These are phyloP conservation scores for Pseudozyma tsukubaensis DNA, from an alignment of 1,284 basidiomycete species.

Conservation along the genomic window DNA sequence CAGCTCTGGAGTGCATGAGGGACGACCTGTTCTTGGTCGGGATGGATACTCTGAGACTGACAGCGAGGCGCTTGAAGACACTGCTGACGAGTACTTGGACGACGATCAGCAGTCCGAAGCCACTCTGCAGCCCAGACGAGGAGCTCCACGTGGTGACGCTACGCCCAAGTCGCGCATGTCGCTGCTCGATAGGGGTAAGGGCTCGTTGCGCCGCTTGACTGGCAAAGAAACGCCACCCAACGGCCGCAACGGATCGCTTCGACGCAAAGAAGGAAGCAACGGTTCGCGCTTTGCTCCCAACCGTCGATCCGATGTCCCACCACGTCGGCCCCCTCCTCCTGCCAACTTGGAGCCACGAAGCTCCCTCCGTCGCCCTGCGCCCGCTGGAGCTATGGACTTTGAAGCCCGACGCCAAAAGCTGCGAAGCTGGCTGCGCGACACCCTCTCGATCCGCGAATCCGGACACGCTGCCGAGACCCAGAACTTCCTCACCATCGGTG, in stretches of 20 bases:
- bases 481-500: conserved; percentile 59
- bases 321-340: conserved; percentile 8
- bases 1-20: conserved; percentile 35
- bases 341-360: conserved; percentile 9
- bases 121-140: conserved; percentile 34
- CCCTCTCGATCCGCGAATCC: conserved; percentile 62
- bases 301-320: background rate
- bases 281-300: conserved; percentile 3
- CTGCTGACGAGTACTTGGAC: conserved; percentile 31
- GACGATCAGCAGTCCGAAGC: conserved; percentile 41
- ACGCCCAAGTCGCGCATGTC: conserved; percentile 19
- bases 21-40: conserved; percentile 34
- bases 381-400: conserved; percentile 45
- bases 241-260: conserved; percentile 21
- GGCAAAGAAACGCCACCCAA: conserved; percentile 27
- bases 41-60: conserved; percentile 23
- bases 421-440: conserved; percentile 64
- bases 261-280: conserved; percentile 29
- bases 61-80: conserved; percentile 39
- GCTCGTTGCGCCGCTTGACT: conserved; percentile 30
- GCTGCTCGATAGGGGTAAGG: conserved; percentile 32
- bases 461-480: conserved; percentile 59
- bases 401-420: conserved; percentile 62
- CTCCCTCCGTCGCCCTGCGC: conserved; percentile 31
- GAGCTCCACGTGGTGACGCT: conserved; percentile 19